Evolutionary conservation across 2,329 filamentous ascomycete genomes (phyloP).

Genomic region (Pseudogymnoascus sp.): DNA sequence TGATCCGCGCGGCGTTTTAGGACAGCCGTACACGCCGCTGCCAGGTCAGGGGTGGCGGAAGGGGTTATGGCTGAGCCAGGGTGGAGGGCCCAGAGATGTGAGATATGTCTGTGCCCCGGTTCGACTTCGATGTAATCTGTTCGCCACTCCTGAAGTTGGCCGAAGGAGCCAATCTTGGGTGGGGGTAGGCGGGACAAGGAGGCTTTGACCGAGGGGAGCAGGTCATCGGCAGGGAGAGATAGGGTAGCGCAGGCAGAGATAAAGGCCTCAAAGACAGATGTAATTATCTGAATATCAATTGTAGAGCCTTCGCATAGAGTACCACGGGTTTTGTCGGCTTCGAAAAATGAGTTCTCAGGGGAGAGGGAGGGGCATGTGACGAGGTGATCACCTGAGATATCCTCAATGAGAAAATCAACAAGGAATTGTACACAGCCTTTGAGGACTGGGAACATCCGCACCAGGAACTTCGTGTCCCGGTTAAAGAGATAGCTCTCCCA

Average conservation of each 20-base stretch:
- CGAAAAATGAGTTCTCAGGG: conserved; percentile 31
- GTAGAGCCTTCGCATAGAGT: conserved; percentile 37
- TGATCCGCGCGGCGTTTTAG: conserved; percentile 29
- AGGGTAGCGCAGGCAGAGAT: conserved; percentile 15
- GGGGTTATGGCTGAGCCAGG: conserved; percentile 34
- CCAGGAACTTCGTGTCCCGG: conserved; percentile 26
- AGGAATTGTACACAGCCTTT: conserved; percentile 28
- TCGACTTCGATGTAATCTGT: conserved; percentile 33
- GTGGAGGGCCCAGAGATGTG: conserved; percentile 37
- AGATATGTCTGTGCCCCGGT: conserved; percentile 38
- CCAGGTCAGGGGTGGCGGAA: conserved; percentile 26
- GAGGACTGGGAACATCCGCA: conserved; percentile 24
- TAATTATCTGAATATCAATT: conserved; percentile 40
- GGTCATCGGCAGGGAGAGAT: conserved; percentile 25
- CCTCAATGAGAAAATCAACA: conserved; percentile 29
- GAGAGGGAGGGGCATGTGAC: conserved; percentile 33
- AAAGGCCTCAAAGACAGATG: conserved; percentile 31
- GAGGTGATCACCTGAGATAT: conserved; percentile 23
- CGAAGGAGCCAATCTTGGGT: conserved; percentile 24
- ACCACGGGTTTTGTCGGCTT: conserved; percentile 20
- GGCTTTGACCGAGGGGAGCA: conserved; percentile 17
- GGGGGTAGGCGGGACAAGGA: conserved; percentile 17
- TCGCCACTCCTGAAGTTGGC: conserved; percentile 36
- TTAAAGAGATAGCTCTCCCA: conserved; percentile 34
- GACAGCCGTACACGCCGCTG: conserved; percentile 25